These are phyloP conservation scores for Lenzites betulinus DNA, from an alignment of 768 basidiomycete genomes.

Conservation along the genomic window DNA sequence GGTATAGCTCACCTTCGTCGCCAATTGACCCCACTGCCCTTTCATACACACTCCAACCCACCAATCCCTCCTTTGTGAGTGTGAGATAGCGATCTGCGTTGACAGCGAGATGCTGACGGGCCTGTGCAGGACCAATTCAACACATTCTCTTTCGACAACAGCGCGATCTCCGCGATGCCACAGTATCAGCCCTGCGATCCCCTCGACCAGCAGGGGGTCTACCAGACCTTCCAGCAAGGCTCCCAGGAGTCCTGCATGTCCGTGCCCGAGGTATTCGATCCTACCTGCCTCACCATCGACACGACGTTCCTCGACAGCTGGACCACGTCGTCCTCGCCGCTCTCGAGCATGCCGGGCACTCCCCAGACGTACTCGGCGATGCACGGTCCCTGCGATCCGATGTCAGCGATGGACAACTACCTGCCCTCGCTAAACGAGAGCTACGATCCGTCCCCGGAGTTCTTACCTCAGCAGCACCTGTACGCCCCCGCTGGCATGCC, in stretches of 20 bases:
- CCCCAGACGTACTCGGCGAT: conserved; percentile 24
- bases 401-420: conserved; percentile 16
- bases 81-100: background rate
- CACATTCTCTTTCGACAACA: conserved; percentile 31
- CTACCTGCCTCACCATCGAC: conserved; percentile 22
- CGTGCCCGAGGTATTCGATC: conserved; percentile 13
- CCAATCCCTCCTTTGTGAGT: conserved; percentile 33
- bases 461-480: conserved; percentile 24
- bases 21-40: conserved; percentile 21
- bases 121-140: conserved; percentile 27
- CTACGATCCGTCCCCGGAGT: conserved; percentile 23
- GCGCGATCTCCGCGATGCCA: conserved; percentile 19
- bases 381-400: conserved; percentile 13
- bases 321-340: conserved; percentile 24
- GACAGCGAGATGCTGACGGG: background rate
- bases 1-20: conserved; percentile 28
- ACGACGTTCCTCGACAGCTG: conserved; percentile 25
- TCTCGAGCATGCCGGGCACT: conserved; percentile 30
- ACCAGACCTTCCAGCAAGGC: conserved; percentile 15
- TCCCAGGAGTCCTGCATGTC: conserved; percentile 17
- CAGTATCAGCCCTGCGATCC: conserved; percentile 24
- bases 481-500: conserved; percentile 9
- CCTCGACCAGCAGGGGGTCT: conserved; percentile 24
- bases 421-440: conserved; percentile 5
- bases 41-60: conserved; percentile 21